A percentile compares a stretch with the other conserved stretches of the same genome.
These are phyloP conservation scores for Aphanomyces invadans DNA, from an alignment of 352 stramenopile genomes.

Conservation along the genomic window DNA sequence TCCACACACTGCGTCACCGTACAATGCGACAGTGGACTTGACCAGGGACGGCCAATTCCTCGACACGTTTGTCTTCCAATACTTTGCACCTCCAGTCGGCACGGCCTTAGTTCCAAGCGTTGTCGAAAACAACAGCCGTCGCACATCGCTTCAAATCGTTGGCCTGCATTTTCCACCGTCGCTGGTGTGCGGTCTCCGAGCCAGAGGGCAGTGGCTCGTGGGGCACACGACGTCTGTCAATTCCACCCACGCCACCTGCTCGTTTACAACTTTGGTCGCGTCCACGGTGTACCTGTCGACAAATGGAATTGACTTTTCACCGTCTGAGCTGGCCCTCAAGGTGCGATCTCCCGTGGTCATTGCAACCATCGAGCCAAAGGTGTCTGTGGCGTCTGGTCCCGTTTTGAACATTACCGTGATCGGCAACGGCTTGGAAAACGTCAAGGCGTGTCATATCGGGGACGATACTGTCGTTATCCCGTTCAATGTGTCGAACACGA, in stretches of 20 bases:
- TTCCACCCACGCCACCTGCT: constrained; percentile 5
- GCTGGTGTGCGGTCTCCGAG: constrained; percentile 4
- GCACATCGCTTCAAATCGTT: background rate
- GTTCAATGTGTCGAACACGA: background rate
- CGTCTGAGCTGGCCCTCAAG: background rate
- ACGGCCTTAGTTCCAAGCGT: background rate
- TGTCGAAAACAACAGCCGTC: background rate
- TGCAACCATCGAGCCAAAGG: background rate
- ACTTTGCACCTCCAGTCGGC: background rate
- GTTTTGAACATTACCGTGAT: background rate
- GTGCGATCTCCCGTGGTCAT: background rate
- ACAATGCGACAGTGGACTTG: background rate
- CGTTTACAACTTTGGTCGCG: background rate
- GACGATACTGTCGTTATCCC: background rate
- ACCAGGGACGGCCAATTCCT: background rate
- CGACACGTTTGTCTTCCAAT: background rate
- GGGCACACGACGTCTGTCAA: background rate
- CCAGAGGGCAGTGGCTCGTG: background rate
- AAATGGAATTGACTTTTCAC: background rate
- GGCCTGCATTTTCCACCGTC: background rate
- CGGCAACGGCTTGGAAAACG: background rate
- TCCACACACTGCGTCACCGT: background rate
- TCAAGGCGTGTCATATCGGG: constrained; percentile 1
- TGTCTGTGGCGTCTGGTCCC: background rate
- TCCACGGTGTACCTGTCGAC: background rate